Conservation (phyloP, 2,329 filamentous ascomycete genomes). For the Diaporthe caulivora region DNA sequence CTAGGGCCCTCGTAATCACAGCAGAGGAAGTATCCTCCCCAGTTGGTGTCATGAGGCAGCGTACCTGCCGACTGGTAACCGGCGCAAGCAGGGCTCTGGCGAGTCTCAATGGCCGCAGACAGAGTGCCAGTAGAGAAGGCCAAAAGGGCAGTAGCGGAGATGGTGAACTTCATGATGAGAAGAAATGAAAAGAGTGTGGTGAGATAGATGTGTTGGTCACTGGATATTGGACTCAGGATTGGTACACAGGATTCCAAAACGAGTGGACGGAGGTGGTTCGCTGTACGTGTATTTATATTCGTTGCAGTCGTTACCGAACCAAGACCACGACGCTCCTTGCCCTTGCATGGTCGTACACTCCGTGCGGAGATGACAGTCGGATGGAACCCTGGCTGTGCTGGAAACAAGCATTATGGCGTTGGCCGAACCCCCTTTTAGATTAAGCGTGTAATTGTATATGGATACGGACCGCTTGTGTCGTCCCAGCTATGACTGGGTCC, state of each 20-base stretch:
- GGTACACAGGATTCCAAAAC: no score
- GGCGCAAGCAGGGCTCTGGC: not conserved
- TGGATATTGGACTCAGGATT: not conserved
- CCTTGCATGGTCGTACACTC: not conserved
- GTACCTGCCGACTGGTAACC: not conserved
- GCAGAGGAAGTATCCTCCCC: not conserved
- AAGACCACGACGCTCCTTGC: no score
- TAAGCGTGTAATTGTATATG: not conserved
- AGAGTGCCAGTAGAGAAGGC: not conserved
- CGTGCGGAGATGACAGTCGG: not conserved
- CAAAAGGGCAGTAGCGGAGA: not conserved
- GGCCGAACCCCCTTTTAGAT: not conserved
- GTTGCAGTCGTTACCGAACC: no score
- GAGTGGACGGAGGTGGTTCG: not conserved
- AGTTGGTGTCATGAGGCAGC: not conserved
- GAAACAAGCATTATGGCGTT: not conserved
- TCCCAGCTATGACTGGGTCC: not conserved
- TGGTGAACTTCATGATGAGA: not conserved
- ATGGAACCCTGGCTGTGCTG: not conserved
- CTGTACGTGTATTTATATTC: not conserved
- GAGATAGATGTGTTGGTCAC: not conserved
- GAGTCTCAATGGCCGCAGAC: not conserved
- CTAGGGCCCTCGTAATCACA: constrained; percentile 4
- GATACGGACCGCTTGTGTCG: not conserved
- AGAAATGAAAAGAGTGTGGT: not conserved